A percentile compares a stretch with the other conserved stretches of the same genome.
Conservation (phyloP, 2,329 filamentous ascomycete genomes). For the Verticillium tricorpus region DNA sequence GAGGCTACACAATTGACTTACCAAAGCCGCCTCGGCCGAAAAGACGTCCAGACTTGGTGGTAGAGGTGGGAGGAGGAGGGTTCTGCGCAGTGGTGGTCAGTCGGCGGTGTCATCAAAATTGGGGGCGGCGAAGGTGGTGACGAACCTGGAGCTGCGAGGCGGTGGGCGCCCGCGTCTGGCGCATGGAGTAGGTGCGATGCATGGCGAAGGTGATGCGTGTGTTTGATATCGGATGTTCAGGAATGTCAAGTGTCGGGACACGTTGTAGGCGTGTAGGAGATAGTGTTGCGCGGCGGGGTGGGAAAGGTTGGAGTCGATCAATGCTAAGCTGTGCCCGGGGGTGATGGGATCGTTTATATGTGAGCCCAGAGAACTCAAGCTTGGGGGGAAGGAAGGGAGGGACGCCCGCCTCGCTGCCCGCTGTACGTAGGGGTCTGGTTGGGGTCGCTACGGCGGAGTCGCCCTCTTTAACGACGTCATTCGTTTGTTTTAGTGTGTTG, state of each 20-base stretch:
- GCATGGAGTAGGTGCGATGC: slow-evolving; percentile 99
- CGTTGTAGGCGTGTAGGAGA: neutral
- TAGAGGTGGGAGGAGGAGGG: slow-evolving; percentile 85
- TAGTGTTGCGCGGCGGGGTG: neutral
- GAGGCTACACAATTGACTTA: slow-evolving; percentile 43
- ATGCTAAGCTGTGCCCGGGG: neutral
- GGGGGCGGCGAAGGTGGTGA: neutral
- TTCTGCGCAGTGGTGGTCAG: slow-evolving; percentile 54
- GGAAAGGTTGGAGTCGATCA: neutral
- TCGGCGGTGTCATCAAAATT: neutral
- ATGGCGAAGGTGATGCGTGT: slow-evolving; percentile 44
- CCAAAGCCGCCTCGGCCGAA: slow-evolving; percentile 84
- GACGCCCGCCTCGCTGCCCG: neutral
- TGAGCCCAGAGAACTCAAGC: neutral
- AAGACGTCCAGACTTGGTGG: slow-evolving; percentile 84
- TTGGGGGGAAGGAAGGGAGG: slow-evolving; percentile 1
- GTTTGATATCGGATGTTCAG: slow-evolving; percentile 6
- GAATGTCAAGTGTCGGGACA: neutral
- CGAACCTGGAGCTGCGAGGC: slow-evolving; percentile 68
- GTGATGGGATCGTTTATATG: slow-evolving; percentile 5
- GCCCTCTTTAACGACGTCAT: slow-evolving; percentile 14
- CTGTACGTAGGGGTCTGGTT: slow-evolving; percentile 8
- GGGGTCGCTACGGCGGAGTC: slow-evolving; percentile 2
- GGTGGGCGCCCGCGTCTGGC: slow-evolving; percentile 91
- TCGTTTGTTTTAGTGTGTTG: slow-evolving; percentile 9